Conservation (phyloP, 805 yeast genomes). For the Candida berthetii region DNA sequence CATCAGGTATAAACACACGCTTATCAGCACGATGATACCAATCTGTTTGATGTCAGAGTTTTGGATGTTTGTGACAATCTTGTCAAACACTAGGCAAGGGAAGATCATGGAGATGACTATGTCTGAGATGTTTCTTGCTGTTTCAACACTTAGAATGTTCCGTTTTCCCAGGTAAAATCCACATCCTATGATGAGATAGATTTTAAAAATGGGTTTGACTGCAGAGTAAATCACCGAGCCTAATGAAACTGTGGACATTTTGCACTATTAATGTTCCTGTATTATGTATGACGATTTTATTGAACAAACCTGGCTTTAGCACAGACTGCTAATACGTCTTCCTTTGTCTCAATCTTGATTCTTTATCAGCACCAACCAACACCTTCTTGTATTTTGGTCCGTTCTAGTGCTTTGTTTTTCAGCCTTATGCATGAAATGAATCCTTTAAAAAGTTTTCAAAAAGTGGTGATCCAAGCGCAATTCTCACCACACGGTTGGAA, state of each 20-base stretch:
- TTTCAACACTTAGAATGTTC: conserved; percentile 56
- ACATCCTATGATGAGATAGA: conserved; percentile 63
- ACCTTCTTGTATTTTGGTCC: too few species aligned
- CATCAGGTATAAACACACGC: conserved; percentile 42
- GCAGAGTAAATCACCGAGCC: conserved; percentile 42
- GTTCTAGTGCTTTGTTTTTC: too few species aligned
- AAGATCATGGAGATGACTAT: conserved; percentile 53
- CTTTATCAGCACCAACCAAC: too few species aligned
- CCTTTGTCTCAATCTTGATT: too few species aligned
- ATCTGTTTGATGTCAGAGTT: conserved; percentile 62
- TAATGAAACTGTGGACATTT: conserved; percentile 1
- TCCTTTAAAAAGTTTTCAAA: too few species aligned
- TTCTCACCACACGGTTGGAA: too few species aligned
- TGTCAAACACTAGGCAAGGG: conserved; percentile 63
- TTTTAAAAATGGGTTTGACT: conserved; percentile 72
- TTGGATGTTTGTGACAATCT: conserved; percentile 53
- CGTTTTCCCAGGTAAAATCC: conserved; percentile 56
- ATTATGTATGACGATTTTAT: too few species aligned
- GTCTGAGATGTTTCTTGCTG: conserved; percentile 59
- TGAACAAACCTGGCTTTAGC: too few species aligned
- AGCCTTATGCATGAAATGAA: too few species aligned
- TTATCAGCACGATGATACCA: conserved; percentile 53
- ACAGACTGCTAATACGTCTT: too few species aligned
- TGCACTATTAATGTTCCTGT: too few species aligned
- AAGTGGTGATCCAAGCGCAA: too few species aligned